phyloP scores from a whole-genome alignment of 2,329 filamentous ascomycete genomes.

The Cordyceps cicadae region DNA sequence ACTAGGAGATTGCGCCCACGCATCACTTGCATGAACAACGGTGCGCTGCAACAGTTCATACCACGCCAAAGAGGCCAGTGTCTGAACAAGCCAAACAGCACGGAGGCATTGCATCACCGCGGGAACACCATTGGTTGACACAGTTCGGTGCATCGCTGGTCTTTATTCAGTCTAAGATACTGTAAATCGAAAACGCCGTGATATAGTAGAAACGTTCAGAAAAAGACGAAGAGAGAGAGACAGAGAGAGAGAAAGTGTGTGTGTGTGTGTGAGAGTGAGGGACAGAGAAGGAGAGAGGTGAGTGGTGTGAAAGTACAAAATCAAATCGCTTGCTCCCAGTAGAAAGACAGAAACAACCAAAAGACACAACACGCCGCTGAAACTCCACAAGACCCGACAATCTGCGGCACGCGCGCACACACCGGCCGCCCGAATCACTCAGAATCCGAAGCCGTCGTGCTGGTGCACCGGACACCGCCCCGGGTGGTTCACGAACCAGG shows the following conservation, averaged over 20 bases:
- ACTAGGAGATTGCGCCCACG: too few species aligned
- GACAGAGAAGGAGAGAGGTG: too few species aligned
- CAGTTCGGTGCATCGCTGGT: too few species aligned
- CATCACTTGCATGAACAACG: too few species aligned
- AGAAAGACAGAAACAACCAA: not conserved
- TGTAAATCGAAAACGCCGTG: too few species aligned
- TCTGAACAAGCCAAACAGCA: too few species aligned
- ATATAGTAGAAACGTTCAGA: not conserved
- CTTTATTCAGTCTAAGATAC: too few species aligned
- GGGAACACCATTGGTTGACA: too few species aligned
- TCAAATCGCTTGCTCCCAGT: conserved; percentile 5
- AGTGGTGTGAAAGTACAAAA: not conserved
- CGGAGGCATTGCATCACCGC: too few species aligned
- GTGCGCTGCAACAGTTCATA: too few species aligned
- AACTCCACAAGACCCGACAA: not conserved
- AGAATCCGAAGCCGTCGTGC: conserved; percentile 51
- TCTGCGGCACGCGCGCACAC: not conserved
- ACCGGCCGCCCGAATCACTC: not conserved
- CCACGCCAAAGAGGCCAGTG: too few species aligned
- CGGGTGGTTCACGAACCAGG: conserved; percentile 55
- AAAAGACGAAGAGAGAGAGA: not conserved
- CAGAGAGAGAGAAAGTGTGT: not conserved
- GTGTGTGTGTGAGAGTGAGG: too few species aligned
- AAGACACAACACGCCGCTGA: not conserved
- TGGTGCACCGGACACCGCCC: conserved; percentile 59